Percentiles rank a stretch among this genome's conserved stretches.
Evolutionary conservation across 2,329 filamentous ascomycete genomes (phyloP).

Genomic region (Trichoderma guizhouense): DNA sequence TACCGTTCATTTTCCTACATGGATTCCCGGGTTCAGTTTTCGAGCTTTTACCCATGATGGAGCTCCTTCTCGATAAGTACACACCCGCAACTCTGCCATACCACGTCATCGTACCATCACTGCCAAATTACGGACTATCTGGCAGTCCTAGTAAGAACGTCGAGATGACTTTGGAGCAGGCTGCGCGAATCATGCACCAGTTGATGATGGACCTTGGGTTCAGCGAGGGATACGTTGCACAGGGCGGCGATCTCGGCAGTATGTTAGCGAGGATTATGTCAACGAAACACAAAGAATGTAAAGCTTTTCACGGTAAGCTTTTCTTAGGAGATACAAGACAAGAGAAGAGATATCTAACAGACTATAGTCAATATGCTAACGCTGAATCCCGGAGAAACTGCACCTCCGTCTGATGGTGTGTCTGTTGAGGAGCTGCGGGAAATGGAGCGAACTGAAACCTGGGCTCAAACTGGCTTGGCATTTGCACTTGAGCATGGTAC

Average conservation of each 20-base stretch:
- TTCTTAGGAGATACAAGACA: not conserved
- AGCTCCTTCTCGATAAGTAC: slow-evolving; percentile 45
- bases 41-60: slow-evolving; percentile 53
- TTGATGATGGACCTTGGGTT: not conserved
- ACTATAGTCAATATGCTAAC: not conserved
- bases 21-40: slow-evolving; percentile 24
- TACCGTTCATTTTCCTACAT: not conserved
- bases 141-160: not conserved
- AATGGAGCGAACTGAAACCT: not conserved
- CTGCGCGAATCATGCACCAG: not conserved
- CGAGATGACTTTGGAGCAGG: not conserved
- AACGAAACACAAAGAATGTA: not conserved
- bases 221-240: not conserved
- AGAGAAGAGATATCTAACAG: not conserved
- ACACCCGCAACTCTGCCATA: slow-evolving; percentile 50
- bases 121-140: not conserved
- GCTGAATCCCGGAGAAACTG: not conserved
- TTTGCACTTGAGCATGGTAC: slow-evolving; percentile 5
- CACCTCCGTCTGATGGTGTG: not conserved
- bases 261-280: not conserved
- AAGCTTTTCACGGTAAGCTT: not conserved
- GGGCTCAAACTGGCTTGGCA: slow-evolving; percentile 19
- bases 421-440: not conserved
- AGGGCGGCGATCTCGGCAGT: not conserved
- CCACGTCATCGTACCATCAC: slow-evolving; percentile 52